These are phyloP conservation scores for Tulasnella sp. DNA, from an alignment of 768 basidiomycete genomes.

Conservation along the genomic window DNA sequence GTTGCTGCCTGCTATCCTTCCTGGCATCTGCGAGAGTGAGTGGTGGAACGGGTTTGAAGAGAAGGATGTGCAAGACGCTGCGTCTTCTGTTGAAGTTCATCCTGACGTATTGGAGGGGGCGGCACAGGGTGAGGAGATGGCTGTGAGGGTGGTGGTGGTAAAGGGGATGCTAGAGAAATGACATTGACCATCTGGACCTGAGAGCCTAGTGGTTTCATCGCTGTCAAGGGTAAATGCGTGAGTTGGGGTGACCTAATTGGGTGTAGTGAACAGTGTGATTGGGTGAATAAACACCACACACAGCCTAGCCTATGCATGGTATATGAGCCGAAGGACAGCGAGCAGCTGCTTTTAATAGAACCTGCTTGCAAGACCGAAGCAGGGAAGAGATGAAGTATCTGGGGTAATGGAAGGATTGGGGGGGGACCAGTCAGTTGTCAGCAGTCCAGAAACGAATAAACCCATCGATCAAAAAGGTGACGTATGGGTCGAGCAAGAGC, in stretches of 20 bases:
- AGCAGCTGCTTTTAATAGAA: slow-evolving; percentile 24
- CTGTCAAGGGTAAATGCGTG: neutral
- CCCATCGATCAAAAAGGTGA: slow-evolving; percentile 4
- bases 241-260: neutral
- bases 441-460: neutral
- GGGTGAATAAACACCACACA: slow-evolving; percentile 30
- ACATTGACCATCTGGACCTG: neutral
- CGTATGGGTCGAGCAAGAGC: slow-evolving; percentile 29
- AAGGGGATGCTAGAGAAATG: neutral
- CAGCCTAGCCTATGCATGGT: slow-evolving; percentile 29
- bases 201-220: slow-evolving; percentile 16
- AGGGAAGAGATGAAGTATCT: slow-evolving; percentile 31
- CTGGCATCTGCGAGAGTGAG: slow-evolving; percentile 7
- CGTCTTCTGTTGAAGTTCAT: no score
- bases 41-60: slow-evolving; percentile 22
- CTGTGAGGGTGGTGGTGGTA: neutral
- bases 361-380: slow-evolving; percentile 13
- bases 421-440: neutral
- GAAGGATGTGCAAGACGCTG: no score
- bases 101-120: neutral
- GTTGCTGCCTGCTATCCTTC: neutral
- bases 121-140: neutral
- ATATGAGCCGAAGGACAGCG: slow-evolving; percentile 29
- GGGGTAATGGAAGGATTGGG: neutral
- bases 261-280: neutral